Conservation (phyloP, 2,329 filamentous ascomycete genomes). For the Monilinia laxa region DNA sequence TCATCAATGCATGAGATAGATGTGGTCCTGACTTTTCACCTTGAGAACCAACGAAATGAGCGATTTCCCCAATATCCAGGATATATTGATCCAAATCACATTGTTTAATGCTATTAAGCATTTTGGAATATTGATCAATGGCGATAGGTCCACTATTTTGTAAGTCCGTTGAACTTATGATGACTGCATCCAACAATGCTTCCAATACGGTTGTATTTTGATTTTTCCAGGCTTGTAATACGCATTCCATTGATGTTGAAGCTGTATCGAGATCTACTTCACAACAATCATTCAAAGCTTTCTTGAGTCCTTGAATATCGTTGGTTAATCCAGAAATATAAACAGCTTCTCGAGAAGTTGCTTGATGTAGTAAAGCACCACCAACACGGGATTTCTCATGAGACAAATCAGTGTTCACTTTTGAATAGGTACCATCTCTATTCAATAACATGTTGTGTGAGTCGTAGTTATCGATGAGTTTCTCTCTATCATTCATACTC, state of each 20-base stretch:
- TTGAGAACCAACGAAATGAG: conserved; percentile 7
- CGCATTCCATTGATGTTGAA: conserved; percentile 23
- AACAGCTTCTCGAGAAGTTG: conserved; percentile 24
- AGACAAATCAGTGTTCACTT: conserved; percentile 5
- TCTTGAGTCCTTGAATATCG: conserved; percentile 20
- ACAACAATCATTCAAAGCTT: conserved; percentile 6
- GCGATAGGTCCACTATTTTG: not conserved
- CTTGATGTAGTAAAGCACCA: conserved; percentile 20
- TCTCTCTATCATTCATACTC: not conserved
- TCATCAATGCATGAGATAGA: conserved; percentile 51
- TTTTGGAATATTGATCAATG: conserved; percentile 1
- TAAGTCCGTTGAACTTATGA: conserved; percentile 1
- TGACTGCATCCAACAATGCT: not conserved
- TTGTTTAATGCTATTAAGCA: conserved; percentile 11
- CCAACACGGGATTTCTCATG: not conserved
- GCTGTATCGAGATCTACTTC: conserved; percentile 23
- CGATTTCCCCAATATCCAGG: conserved; percentile 16
- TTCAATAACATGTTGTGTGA: not conserved
- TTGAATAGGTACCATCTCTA: not conserved
- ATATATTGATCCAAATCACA: conserved; percentile 20
- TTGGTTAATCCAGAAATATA: conserved; percentile 23
- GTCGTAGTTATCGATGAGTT: not conserved
- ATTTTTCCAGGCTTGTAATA: conserved; percentile 25
- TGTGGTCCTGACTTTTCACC: conserved; percentile 30
- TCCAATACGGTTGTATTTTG: not conserved